phyloP scores from a whole-genome alignment of 345 rosid species.

The Salix dunnii region DNA sequence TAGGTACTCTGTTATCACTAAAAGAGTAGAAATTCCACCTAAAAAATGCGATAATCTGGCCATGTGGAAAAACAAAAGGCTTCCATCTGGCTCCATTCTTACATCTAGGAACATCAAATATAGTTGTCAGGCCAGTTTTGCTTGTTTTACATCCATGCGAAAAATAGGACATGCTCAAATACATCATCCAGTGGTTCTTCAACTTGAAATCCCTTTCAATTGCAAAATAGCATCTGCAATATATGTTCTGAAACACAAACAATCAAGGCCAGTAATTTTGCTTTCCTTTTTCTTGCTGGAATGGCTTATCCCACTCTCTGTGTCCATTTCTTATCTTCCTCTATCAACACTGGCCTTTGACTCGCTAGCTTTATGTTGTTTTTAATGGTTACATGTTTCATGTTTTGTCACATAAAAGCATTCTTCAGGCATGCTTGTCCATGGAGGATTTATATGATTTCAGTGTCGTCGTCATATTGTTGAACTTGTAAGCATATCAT shows the following conservation, averaged over 20 bases:
- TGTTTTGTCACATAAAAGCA: not conserved
- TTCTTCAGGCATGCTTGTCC: not conserved
- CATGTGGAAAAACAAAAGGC: too few species aligned
- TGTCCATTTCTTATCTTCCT: not conserved
- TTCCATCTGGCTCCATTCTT: too few species aligned
- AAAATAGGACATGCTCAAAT: not conserved
- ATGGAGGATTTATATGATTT: not conserved
- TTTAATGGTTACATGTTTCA: not conserved
- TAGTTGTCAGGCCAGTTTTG: not conserved
- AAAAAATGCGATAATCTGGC: too few species aligned
- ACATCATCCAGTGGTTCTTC: not conserved
- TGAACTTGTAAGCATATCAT: not conserved
- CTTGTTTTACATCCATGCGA: not conserved
- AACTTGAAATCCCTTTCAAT: not conserved
- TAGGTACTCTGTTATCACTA: too few species aligned
- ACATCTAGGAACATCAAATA: not conserved
- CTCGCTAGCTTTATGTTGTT: not conserved
- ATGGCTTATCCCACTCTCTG: too few species aligned
- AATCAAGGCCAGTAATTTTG: not conserved
- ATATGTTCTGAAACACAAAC: not conserved
- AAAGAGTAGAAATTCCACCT: too few species aligned
- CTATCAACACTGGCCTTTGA: not conserved
- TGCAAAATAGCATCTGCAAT: not conserved
- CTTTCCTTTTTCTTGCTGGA: too few species aligned
- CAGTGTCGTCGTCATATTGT: not conserved